Base-by-base conservation (phyloP, 768 basidiomycete species). In the Lentinula sp. region DNA sequence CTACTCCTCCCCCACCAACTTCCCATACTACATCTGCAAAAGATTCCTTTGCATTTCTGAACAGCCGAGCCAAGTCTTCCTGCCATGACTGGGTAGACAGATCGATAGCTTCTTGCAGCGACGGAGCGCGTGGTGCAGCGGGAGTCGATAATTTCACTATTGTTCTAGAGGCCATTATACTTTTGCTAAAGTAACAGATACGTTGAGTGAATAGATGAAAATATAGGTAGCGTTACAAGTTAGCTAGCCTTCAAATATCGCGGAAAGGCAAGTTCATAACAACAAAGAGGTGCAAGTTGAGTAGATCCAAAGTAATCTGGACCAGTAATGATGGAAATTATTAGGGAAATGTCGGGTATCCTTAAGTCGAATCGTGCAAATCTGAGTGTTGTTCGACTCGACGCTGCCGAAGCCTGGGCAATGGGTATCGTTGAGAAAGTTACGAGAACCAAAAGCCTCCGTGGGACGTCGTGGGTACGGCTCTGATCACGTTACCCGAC, bases 11-110 rank as follows among this genome's bases (percentile, higher is more conserved):
- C 36, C 83, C 84, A 28, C 59, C 61, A 10, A 59, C 57, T 71
- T 87, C 85, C 95, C 96, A 98, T n/a, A 93, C 86, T 55, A 98
- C 94, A 75, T 98, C 96, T n/a, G 91, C 90, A 69, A 95, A 98
- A 60, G 93, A 81, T 63, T 95, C 91, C 73, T 90, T 90, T n/a
- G 94, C 89, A 57, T 86, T 79, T 64, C 81, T 80, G 72, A 93
- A 95, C 43, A 98, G 82, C 6, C 79, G 68, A 61, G 85, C 81
- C 4, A 98, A 81, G 75, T 98, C 88, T n/a, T 72, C 70, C 67
- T 92, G 88, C 95, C 95, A 98, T 16, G 77, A 73, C 4, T 75
- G 68, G 0, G 90, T 92, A 1, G 91, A 92, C 61, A 80, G 77
- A 63, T 78, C 77, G 32, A 85, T 84, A 7, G 89, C 86, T 68